Percentiles rank a stretch among this genome's conserved stretches.
Conservation (phyloP, 805 yeast genomes). For the Saccharomycopsis amapae region DNA sequence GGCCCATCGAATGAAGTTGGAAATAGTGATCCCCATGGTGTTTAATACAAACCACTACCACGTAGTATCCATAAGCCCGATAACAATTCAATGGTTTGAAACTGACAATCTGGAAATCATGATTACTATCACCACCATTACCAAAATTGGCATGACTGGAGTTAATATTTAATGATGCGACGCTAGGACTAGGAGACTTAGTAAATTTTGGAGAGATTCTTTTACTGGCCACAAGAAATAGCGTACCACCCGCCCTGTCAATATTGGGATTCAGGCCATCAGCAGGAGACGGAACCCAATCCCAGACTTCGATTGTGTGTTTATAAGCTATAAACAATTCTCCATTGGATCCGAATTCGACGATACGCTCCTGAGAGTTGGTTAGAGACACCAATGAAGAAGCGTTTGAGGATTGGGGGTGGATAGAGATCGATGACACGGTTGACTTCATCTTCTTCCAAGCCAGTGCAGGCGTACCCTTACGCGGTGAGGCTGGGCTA, state of each 20-base stretch:
- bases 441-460: conserved; percentile 27
- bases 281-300: conserved; percentile 30
- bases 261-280: conserved; percentile 5
- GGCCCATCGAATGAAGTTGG: conserved; percentile 11
- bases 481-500: conserved; percentile 23
- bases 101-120: conserved; percentile 24
- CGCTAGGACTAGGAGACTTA: no score
- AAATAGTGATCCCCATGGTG: conserved; percentile 14
- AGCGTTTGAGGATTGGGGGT: conserved; percentile 3
- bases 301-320: conserved; percentile 33
- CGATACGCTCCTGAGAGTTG: conserved; percentile 10
- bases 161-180: no score
- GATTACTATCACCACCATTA: conserved; percentile 21
- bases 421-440: conserved; percentile 8
- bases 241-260: conserved; percentile 20
- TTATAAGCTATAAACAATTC: conserved; percentile 30
- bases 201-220: not conserved
- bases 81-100: conserved; percentile 26
- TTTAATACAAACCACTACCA: conserved; percentile 19
- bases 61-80: conserved; percentile 24
- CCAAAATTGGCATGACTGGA: no score
- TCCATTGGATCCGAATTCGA: conserved; percentile 34
- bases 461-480: conserved; percentile 24
- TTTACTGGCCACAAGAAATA: conserved; percentile 28
- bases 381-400: not conserved